These are phyloP conservation scores for Fagus crenata DNA, from an alignment of 306 rosid genomes.

Conservation along the genomic window DNA sequence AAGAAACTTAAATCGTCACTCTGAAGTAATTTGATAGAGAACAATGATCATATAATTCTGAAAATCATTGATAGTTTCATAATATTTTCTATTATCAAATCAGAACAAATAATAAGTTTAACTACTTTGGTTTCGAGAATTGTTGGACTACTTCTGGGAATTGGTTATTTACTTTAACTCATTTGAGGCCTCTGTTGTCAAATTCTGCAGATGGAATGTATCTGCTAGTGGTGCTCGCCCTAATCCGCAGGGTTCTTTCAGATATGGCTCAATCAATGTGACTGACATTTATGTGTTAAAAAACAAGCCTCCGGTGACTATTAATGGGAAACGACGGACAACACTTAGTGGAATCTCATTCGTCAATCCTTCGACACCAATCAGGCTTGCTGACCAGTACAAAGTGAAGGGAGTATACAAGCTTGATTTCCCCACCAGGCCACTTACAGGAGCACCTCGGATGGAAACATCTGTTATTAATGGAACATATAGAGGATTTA, in stretches of 20 bases:
- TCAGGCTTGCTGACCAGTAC: slow-evolving; percentile 77
- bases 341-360: slow-evolving; percentile 81
- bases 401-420: slow-evolving; percentile 77
- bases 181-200: slow-evolving; percentile 27
- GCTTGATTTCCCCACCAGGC: slow-evolving; percentile 83
- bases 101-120: background rate
- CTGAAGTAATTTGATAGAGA: background rate
- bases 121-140: background rate
- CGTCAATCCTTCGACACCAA: slow-evolving; percentile 76
- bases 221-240: slow-evolving; percentile 99
- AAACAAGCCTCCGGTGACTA: slow-evolving; percentile 64
- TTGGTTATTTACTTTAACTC: background rate
- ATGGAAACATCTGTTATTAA: slow-evolving; percentile 76
- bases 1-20: background rate
- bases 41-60: no score
- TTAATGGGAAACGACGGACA: slow-evolving; percentile 65
- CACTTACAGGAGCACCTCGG: slow-evolving; percentile 65
- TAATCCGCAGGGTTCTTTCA: slow-evolving; percentile 94
- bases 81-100: background rate
- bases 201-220: slow-evolving; percentile 81
- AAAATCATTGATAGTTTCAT: no score
- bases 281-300: slow-evolving; percentile 78
- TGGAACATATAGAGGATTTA: slow-evolving; percentile 88
- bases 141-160: background rate
- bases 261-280: slow-evolving; percentile 92